Evolutionary conservation across 129 eudicot species (phyloP).

Genomic region (Centrapalus pauciflorus): DNA sequence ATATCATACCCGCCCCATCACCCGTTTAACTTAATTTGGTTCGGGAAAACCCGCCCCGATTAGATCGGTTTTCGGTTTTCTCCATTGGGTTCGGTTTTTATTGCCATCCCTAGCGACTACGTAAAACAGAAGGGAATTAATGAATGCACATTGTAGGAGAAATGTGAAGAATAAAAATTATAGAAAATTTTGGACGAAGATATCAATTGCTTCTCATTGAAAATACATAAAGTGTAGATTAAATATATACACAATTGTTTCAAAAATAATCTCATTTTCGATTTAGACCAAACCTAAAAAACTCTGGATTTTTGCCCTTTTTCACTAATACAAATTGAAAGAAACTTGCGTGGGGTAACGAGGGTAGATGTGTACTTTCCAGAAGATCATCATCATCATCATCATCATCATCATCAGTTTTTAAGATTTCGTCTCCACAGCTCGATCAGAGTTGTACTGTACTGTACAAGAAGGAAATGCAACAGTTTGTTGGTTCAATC

Average conservation of each 20-base stretch:
- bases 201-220: not conserved
- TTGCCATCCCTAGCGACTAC: too few relatives aligned
- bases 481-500: conserved; percentile 9
- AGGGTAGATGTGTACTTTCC: conserved; percentile 11
- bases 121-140: too few relatives aligned
- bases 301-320: not conserved
- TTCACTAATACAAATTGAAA: not conserved
- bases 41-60: too few relatives aligned
- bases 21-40: too few relatives aligned
- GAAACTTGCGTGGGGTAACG: conserved; percentile 4
- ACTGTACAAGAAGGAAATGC: conserved; percentile 20
- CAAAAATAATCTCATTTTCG: not conserved
- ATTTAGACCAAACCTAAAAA: conserved; percentile 15
- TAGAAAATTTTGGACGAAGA: not conserved
- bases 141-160: too few relatives aligned
- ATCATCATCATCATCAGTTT: too few relatives aligned
- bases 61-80: too few relatives aligned
- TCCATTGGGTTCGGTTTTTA: too few relatives aligned
- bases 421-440: not conserved
- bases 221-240: not conserved
- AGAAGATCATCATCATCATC: too few relatives aligned
- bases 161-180: too few relatives aligned
- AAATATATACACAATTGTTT: not conserved
- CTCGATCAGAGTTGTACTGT: conserved; percentile 26
- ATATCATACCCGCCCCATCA: too few relatives aligned